These are phyloP conservation scores for Crataegus laevigata DNA, from an alignment of 306 rosid species.

Conservation along the genomic window DNA sequence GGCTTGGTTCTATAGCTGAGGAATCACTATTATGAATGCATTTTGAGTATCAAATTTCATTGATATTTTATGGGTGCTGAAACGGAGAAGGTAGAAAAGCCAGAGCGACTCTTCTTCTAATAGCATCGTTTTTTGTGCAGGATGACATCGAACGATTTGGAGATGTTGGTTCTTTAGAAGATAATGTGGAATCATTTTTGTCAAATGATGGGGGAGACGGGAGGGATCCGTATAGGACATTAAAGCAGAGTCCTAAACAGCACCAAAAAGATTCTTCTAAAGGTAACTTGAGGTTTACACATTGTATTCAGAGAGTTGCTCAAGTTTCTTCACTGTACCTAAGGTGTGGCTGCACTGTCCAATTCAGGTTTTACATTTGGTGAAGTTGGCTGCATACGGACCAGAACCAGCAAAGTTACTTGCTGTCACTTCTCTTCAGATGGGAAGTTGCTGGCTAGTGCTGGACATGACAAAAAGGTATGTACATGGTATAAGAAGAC, in stretches of 20 bases:
- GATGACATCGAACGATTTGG: constrained; percentile 87
- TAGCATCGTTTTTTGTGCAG: constrained; percentile 33
- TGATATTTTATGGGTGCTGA: not conserved
- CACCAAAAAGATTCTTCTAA: constrained; percentile 70
- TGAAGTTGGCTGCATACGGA: constrained; percentile 76
- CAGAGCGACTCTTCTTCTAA: constrained; percentile 1
- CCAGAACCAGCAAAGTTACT: constrained; percentile 79
- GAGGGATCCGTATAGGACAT: constrained; percentile 65
- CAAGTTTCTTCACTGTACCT: not conserved
- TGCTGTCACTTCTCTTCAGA: constrained; percentile 97
- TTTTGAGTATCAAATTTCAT: not conserved
- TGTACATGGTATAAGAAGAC: not conserved
- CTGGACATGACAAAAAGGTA: constrained; percentile 98
- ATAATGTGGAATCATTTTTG: constrained; percentile 85
- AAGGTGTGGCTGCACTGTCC: constrained; percentile 15
- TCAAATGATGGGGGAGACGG: constrained; percentile 75
- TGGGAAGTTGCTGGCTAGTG: constrained; percentile 91
- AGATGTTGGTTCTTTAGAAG: constrained; percentile 86
- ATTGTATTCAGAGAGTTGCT: not conserved
- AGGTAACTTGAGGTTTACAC: constrained; percentile 33
- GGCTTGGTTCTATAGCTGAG: not conserved
- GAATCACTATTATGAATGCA: not conserved
- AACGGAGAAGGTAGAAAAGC: not conserved
- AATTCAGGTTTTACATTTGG: constrained; percentile 62
- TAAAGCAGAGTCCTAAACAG: constrained; percentile 55